Evolutionary conservation across 306 rosid species (phyloP), one percentile per base, ranked within the genome.

Genomic region (Betula pendula): DNA sequence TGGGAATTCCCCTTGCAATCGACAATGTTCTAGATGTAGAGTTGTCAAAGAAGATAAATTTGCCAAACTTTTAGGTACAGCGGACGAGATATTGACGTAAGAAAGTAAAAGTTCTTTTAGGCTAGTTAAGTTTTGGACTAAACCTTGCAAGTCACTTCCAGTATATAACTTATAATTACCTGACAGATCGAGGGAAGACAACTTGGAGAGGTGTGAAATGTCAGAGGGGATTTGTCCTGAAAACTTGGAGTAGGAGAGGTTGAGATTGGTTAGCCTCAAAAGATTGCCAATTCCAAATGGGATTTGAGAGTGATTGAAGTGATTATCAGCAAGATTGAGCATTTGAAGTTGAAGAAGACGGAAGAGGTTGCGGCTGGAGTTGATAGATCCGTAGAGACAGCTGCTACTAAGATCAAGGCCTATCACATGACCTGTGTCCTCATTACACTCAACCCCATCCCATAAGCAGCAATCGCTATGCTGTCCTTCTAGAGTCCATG

Each of bases 231-330:
- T 31, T 42, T 69, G 77, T 6, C 80, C 72, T 1, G 13, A 51
- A 45, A 84, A 73, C 0, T 0, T 11, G 6, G 84, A 65, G 0
- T 0, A 0, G 6, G 77, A 74, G 19, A 77, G 84, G 79, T 84
- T 48, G 31, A 84, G 71, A 22, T 17, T 16, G 3, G 50, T 80
- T 38, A 80, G 20, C 12, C 48, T 63, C 1, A 58, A 9, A 52
- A 84, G 76, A 35, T 44, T 40, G 0, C 66, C 74, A 10, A 84
- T 29, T 8, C 60, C 49, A 22, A 66, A 6, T 16, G 82, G 82
- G 17, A 84, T 80, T 58, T 33, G 10, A 10, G 87, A 84, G 66
- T 1, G 51, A 38, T 44, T 80, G 66, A 84, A 84, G 66, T 84
- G 4, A 29, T 84, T 84, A 48, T 24, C 50, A 0, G 82, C 44